Conservation (phyloP, 805 yeast species). For the Saturnispora mendoncae region DNA sequence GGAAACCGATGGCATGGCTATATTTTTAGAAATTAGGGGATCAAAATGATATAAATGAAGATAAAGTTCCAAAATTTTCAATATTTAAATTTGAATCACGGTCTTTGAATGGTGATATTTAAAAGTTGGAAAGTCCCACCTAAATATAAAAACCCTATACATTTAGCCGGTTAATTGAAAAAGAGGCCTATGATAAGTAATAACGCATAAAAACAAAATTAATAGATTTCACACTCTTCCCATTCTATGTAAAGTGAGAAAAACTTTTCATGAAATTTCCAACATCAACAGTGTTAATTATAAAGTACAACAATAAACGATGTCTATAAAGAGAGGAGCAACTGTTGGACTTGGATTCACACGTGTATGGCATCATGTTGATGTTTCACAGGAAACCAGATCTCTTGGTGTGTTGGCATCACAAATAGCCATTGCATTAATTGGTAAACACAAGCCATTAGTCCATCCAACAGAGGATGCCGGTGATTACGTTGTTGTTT, state of each 20-base stretch:
- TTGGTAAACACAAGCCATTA: conserved; percentile 97
- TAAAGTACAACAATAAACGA: conserved; percentile 12
- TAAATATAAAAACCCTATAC: no score
- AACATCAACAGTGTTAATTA: not conserved
- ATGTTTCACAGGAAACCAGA: conserved; percentile 73
- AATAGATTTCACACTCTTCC: no score
- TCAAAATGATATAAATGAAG: not conserved
- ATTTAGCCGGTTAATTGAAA: no score
- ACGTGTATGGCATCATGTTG: conserved; percentile 93
- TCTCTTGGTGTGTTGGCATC: conserved; percentile 91
- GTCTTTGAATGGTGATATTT: no score
- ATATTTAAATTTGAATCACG: not conserved
- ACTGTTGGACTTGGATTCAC: conserved; percentile 42
- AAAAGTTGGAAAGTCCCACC: no score
- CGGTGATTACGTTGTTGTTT: conserved; percentile 96
- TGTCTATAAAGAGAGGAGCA: conserved; percentile 42
- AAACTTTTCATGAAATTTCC: not conserved
- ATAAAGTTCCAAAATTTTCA: not conserved
- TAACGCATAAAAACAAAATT: no score
- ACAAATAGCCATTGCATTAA: conserved; percentile 74
- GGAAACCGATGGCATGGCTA: no score
- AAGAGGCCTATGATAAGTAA: no score
- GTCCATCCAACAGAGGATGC: conserved; percentile 70
- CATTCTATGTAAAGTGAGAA: no score
- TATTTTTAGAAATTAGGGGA: no score